phyloP scores from a whole-genome alignment of 257 asterid species.

The Cruciata laevipes region DNA sequence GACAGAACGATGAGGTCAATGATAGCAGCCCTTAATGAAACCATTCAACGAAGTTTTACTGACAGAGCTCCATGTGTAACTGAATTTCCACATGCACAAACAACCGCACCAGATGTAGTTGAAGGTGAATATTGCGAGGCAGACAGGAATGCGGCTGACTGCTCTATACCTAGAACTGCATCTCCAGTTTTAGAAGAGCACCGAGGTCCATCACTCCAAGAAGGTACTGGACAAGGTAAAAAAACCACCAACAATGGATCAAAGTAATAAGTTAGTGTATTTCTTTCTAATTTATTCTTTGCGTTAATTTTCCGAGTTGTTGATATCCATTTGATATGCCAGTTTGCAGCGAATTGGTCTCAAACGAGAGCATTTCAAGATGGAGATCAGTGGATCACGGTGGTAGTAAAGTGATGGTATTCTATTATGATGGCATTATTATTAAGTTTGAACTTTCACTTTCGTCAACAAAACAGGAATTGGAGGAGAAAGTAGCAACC shows the following conservation, averaged over 20 bases:
- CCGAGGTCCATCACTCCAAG: neutral
- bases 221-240: too few relatives aligned
- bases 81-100: neutral
- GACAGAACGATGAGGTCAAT: neutral
- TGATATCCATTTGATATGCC: neutral
- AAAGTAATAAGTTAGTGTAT: too few relatives aligned
- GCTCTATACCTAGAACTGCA: neutral
- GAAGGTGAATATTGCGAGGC: neutral
- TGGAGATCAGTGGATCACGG: neutral
- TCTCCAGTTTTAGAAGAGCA: neutral
- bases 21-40: neutral
- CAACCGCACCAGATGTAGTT: neutral
- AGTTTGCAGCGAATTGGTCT: neutral
- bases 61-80: neutral
- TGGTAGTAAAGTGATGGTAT: neutral
- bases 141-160: neutral
- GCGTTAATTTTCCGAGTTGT: neutral
- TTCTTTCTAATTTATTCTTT: neutral
- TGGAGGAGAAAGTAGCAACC: conserved; percentile 25
- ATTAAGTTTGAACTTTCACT: conserved; percentile 23
- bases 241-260: neutral
- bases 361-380: neutral
- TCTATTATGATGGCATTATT: neutral
- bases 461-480: conserved; percentile 13
- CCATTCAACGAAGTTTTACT: neutral